Base-by-base conservation (phyloP, 208 protist genomes). In the Trypanosoma lewisi region DNA sequence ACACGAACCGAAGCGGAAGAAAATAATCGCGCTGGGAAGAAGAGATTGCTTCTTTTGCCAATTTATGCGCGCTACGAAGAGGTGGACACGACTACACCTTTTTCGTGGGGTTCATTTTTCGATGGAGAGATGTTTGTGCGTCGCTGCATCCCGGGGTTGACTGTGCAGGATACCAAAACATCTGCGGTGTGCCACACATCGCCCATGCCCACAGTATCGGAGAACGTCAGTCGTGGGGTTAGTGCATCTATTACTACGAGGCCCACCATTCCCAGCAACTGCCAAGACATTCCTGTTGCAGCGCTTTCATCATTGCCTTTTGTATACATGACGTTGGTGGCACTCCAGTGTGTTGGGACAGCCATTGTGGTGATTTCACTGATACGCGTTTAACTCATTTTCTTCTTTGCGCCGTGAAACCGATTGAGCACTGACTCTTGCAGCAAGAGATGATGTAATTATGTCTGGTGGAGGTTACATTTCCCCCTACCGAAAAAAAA, bases 1-100 rank as follows among this genome's bases (percentile, higher is more conserved):
- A 33, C 6, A 36, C 17, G 16, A 36, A 27, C 78, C 19, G 2
- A 56, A 39, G 64, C 39, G 51, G 28, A 6, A 21, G 49, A n/a
- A n/a, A 6, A 28, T 5, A 8, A 0, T 16, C 11, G 28, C 34
- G 19, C 31, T 37, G 19, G 27, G 3, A 50, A 31, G 19, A 65
- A 28, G 4, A 71, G 21, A 30, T 8, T 68, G 5, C 70, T 93
- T 2, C 45, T 84, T n/a, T 59, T 94, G 31, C 88, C 88, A 6
- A 91, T 94, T 70, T 85, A 94, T 69, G 75, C 78, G 27, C 80
- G 88, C 55, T 94, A 94, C 68, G 83, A 91, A 47, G 69, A 63
- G 2, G 56, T 86, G 8, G 80, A 92, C 47, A 59, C 51, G 11
- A 53, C 64, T 6, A 70, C 48, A 25, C 45, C 62, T 2, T 88